Evolutionary conservation across 2,329 filamentous ascomycete genomes (phyloP), one percentile per base, ranked within the genome.

Genomic region (Pseudocercospora crystallina): DNA sequence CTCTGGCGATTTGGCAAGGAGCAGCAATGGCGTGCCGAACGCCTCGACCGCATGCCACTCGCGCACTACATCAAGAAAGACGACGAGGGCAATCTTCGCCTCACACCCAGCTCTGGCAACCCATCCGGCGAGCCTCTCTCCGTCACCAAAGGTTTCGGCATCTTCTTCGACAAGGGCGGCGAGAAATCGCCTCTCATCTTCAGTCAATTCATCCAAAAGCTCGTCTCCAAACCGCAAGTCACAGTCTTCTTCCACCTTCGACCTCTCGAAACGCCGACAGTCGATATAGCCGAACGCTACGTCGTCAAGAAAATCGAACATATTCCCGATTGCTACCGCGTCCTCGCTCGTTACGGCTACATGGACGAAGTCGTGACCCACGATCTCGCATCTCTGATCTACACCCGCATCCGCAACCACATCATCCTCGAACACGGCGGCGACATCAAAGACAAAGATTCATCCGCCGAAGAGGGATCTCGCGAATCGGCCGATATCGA

Each of bases 1-100:
- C 76, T 90, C 9, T 91, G 87, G 87, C 80, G 87, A 30, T 91
- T 83, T 61, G 87, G 87, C 12, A 90, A 91, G 66, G 86, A 90
- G 63, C 79, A 82, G 53, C 87, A 91, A 65, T 91, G 87, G 87
- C 71, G 71, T 5, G 82, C 86, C 2, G 87, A 91, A 70, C 76
- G 78, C 1, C 74, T 78, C 49, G 85, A 89, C 58, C 76, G 77
- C 3, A 74, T 83, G 48, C 73, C 76, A 37, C 75, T 76, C 4
- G 76, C 71, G 5, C 71, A 74, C 32, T 73, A 75, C 54, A 71
- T 75, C 44, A 60, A 74, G 15, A 62, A 57, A 2, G 54, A 62
- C 20, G 55, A 61, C 1, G 59, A 67, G 9, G 69, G 69, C 2
- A 60, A 60, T 5, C 54, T 58, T 37, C 43, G 47, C 14, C 47